Evolutionary conservation across 2,329 filamentous ascomycete genomes (phyloP), one percentile per base, ranked within the genome.

Genomic region (Fusarium stilboides): DNA sequence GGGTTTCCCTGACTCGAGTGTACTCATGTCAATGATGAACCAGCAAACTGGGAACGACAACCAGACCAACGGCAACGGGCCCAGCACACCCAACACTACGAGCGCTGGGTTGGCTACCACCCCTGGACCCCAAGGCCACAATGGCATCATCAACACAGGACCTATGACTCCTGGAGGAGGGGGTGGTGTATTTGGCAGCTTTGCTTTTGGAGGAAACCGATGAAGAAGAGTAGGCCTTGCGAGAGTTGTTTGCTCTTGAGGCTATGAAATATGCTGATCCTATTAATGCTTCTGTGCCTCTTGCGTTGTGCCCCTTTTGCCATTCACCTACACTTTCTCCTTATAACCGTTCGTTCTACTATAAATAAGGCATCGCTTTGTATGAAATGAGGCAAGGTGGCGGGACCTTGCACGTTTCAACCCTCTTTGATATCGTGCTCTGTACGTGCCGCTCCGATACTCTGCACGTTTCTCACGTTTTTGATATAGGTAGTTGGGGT

Each of bases 111-210:
- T 87, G 28, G 84, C 78, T 26, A 84, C 80, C 40, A 86, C 85
- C 26, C 84, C 85, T 15, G 83, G 81, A 10, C 79, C 81, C 17
- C 83, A 85, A 69, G 80, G 80, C 57, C 84, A 88, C 69, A 86
- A 85, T 75, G 87, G 83, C 53, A 80, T 85, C 76, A 80, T 76
- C 28, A 84, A 86, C 52, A 88, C 91, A 77, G 91, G 91, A 4
- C 88, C 91, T 36, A 90, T 94, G 86, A 96, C 93, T 9, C 93
- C 93, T 1, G 92, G 93, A 26, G 91, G 89, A 20, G 89, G 89
- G 4, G 90, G 90, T 26, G 91, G 92, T 52, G 89, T 91, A 24
- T 94, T 95, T 83, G 93, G 93, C 47, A 88, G 85, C 77, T 95
- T 95, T 80, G 83, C 85, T 62, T 87, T 88, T 79, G 80, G 77